Conservation (phyloP, 2,329 filamentous ascomycete genomes). For the Macrophomina tecta region DNA sequence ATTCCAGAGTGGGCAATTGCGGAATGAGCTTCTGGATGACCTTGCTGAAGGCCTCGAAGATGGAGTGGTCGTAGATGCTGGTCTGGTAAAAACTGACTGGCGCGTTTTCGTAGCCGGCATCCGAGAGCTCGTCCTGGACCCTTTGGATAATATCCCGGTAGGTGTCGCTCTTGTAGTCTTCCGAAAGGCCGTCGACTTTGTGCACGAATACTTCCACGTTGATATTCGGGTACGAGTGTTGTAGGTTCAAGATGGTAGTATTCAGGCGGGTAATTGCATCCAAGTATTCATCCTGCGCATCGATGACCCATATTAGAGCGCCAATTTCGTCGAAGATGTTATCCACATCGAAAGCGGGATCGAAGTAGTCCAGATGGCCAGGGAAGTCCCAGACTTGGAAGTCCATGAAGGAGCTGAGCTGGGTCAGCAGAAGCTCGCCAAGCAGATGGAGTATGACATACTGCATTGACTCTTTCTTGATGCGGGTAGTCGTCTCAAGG, state of each 20-base stretch:
- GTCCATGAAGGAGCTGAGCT: conserved; percentile 92
- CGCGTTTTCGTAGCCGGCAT: conserved; percentile 90
- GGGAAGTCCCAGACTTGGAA: conserved; percentile 99
- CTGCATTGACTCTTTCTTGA: conserved; percentile 96
- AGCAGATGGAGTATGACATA: conserved; percentile 55
- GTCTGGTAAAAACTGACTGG: conserved; percentile 95
- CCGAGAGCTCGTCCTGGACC: conserved; percentile 93
- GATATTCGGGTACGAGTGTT: conserved; percentile 87
- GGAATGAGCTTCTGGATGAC: conserved; percentile 98
- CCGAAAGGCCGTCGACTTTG: conserved; percentile 96
- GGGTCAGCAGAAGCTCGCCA: neutral
- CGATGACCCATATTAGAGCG: conserved; percentile 96
- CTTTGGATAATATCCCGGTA: conserved; percentile 96
- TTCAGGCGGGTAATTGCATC: conserved; percentile 89
- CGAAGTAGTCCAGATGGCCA: conserved; percentile 90
- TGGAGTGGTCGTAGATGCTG: conserved; percentile 97
- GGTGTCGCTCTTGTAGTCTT: conserved; percentile 95
- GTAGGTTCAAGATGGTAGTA: conserved; percentile 84
- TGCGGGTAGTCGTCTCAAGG: conserved; percentile 90
- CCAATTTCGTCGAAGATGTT: conserved; percentile 94
- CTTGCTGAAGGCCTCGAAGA: conserved; percentile 97
- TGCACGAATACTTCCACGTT: conserved; percentile 99
- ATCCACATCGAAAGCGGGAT: conserved; percentile 87
- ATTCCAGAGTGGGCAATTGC: conserved; percentile 88
- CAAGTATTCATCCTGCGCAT: conserved; percentile 96